Evolutionary conservation across 83 land plant species (phyloP), one percentile per base, ranked within the genome.

Genomic region (Picea engelmannii): DNA sequence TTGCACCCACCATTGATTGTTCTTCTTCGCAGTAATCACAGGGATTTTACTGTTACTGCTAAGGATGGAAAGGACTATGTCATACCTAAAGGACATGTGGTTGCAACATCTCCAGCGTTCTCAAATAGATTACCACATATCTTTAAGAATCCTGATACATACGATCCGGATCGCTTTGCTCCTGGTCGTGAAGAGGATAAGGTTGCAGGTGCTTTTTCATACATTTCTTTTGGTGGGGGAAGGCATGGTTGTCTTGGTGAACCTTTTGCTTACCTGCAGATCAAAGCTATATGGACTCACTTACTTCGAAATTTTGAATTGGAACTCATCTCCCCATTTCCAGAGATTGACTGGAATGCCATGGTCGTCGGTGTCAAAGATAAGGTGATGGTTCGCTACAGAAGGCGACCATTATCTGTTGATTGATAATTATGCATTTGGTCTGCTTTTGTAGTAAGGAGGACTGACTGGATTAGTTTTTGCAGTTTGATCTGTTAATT

Each of bases 331-430:
- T 92, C 96, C 25, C 98, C 99, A 18, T 97, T 97, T 81, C 99
- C 99, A 20, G 96, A 93, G 83, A 90, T 84, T 52, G 95, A 97
- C 66, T 97, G 99, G 99, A 94, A 95, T 86, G 99, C 99, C 40
- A 95, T 97, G 99, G 98, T 97, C 10, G 99, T 97, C 13, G 99
- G 99, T 25, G 88, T 92, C 38, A 97, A 97, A 80, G 99, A 96
- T 35, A 87, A 97, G 77, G 95, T 97, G 55, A 93, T 97, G 98
- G 98, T 95, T 70, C 88, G 92, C 25, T 97, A 97, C 98, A 97
- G 92, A 85, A 84, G 95, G 27, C 82, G 93, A 47, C 64, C 38
- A 70, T 86, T 96, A 38, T 47, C 89, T 62, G 78, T 78, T 76
- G 68, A 85, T 44, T 82, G 62, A 80, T 24, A 20, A 44, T n/a